Percentiles rank a stretch among this genome's conserved stretches.
Evolutionary conservation across 1,139 yeast genomes (phyloP).

Genomic region (Yamadazyma diospyri): DNA sequence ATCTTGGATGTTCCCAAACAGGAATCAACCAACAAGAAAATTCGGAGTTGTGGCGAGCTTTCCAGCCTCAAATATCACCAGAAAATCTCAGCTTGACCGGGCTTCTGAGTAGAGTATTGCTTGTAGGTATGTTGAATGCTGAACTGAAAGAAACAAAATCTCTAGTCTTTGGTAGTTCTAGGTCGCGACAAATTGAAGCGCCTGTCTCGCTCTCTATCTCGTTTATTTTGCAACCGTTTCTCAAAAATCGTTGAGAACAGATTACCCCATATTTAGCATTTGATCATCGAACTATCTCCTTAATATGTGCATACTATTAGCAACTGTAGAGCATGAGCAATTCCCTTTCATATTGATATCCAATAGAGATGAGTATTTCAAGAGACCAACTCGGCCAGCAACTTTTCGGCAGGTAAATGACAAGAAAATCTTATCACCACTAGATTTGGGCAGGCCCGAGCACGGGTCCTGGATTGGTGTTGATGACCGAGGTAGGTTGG

Average conservation of each 20-base stretch:
- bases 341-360: constrained; percentile 71
- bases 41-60: too few species aligned
- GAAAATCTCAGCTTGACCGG: too few species aligned
- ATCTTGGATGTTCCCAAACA: too few species aligned
- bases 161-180: too few species aligned
- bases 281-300: background rate
- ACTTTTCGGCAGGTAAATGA: constrained; percentile 39
- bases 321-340: constrained; percentile 59
- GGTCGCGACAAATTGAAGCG: too few species aligned
- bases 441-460: constrained; percentile 68
- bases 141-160: background rate
- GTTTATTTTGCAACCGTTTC: constrained; percentile 1
- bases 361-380: constrained; percentile 82
- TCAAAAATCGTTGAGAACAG: background rate
- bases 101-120: too few species aligned
- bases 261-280: background rate
- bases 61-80: too few species aligned
- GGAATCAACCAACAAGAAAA: too few species aligned
- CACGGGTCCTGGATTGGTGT: constrained; percentile 95
- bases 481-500: constrained; percentile 56
- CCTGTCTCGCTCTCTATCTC: too few species aligned
- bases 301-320: constrained; percentile 61
- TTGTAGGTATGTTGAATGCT: too few species aligned
- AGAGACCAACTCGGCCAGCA: constrained; percentile 68
- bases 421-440: constrained; percentile 56